Conservation (phyloP, 257 asterid species). For the Phtheirospermum japonicum region DNA sequence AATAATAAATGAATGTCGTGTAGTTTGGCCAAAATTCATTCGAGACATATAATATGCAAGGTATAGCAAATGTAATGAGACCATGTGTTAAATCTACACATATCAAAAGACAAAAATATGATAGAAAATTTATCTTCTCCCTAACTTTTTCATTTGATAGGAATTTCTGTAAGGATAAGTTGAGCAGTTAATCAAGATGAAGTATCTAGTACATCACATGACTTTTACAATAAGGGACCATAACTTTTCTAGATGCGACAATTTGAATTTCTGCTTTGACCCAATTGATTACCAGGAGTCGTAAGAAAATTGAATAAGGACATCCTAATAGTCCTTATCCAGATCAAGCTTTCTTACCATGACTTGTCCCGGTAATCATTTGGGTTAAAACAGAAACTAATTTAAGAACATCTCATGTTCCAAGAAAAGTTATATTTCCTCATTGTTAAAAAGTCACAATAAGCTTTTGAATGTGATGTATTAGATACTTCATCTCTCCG, state of each 20-base stretch:
- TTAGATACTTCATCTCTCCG: conserved; percentile 8
- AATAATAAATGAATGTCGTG: conserved; percentile 7
- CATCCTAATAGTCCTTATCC: conserved; percentile 10
- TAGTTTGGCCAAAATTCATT: conserved; percentile 16
- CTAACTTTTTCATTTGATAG: no score
- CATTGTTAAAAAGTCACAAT: conserved; percentile 4
- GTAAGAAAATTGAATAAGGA: background rate
- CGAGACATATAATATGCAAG: conserved; percentile 14
- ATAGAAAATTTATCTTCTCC: no score
- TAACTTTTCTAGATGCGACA: no score
- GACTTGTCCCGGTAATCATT: background rate
- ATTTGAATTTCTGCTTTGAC: no score
- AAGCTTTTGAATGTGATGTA: conserved; percentile 14
- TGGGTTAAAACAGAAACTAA: conserved; percentile 5
- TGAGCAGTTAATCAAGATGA: no score
- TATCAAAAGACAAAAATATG: background rate
- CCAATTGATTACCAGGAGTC: no score
- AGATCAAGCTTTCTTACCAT: background rate
- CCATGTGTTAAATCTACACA: background rate
- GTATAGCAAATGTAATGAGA: conserved; percentile 17
- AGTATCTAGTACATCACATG: no score
- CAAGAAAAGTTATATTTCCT: background rate
- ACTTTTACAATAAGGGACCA: no score
- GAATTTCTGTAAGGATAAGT: no score
- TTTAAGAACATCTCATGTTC: conserved; percentile 2